phyloP scores from a whole-genome alignment of 441 rosid genomes.

The Syzygium syzygioides region DNA sequence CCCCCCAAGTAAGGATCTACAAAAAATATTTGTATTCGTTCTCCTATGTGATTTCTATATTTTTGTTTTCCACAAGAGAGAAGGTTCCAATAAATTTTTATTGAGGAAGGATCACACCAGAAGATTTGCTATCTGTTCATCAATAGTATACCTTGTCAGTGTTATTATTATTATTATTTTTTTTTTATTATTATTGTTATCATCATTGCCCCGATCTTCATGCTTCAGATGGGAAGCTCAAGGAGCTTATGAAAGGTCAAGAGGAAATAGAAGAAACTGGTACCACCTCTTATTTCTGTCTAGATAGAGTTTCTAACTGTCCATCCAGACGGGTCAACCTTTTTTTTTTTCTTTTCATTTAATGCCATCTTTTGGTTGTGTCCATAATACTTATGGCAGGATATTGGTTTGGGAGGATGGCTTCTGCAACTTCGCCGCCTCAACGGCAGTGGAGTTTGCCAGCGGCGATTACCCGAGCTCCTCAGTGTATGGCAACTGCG shows the following conservation, averaged over 20 bases:
- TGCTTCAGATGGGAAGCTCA: conserved; percentile 84
- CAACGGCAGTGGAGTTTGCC: conserved; percentile 38
- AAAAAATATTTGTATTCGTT: not conserved
- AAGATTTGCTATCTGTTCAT: not conserved
- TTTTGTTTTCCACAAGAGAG: not conserved
- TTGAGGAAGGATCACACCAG: not conserved
- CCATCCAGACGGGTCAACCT: not conserved
- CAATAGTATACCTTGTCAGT: not conserved
- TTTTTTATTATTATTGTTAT: not conserved
- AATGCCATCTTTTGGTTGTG: not conserved
- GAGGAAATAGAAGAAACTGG: conserved; percentile 98
- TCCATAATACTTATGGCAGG: conserved; percentile 32
- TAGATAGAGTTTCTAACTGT: not conserved
- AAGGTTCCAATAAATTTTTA: not conserved
- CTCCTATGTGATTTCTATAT: not conserved
- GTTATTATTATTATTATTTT: not conserved
- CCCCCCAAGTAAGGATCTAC: conserved; percentile 83
- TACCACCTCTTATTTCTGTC: conserved; percentile 12
- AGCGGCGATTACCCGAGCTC: conserved; percentile 49
- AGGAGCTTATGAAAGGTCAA: conserved; percentile 92
- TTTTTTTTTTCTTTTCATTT: too few species aligned
- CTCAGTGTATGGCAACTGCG: conserved; percentile 43
- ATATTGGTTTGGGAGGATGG: conserved; percentile 99
- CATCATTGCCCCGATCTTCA: not conserved
- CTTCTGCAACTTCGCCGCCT: conserved; percentile 90